Percentiles rank a stretch among this genome's conserved stretches.
These are phyloP conservation scores for Mortierella alpina DNA, from an alignment of 192 early-diverging fungal genomes.

Conservation along the genomic window DNA sequence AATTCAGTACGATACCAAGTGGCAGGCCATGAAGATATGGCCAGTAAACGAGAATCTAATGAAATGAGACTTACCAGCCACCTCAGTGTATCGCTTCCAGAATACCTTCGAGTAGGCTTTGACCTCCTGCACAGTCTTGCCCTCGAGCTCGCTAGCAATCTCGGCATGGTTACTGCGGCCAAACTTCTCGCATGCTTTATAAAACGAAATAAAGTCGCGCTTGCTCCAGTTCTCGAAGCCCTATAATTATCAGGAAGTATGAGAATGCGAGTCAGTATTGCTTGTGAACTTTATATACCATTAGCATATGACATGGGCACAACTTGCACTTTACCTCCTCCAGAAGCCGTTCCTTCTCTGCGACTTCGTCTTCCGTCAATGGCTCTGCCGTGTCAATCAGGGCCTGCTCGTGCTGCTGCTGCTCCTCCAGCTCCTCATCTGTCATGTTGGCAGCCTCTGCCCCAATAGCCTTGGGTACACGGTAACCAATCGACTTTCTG, in stretches of 20 bases:
- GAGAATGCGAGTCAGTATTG: not conserved
- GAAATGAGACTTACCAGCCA: constrained; percentile 61
- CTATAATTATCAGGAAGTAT: constrained; percentile 35
- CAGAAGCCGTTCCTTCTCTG: constrained; percentile 73
- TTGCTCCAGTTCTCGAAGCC: constrained; percentile 93
- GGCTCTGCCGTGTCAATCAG: constrained; percentile 89
- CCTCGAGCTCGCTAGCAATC: constrained; percentile 91
- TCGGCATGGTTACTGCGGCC: constrained; percentile 79
- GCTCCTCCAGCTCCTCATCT: constrained; percentile 67
- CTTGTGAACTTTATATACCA: not conserved
- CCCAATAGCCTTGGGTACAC: constrained; percentile 22
- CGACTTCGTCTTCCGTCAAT: constrained; percentile 88
- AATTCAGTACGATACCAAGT: not conserved
- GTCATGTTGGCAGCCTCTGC: constrained; percentile 56
- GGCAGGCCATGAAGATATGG: not conserved
- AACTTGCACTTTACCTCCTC: constrained; percentile 17
- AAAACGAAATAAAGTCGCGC: constrained; percentile 88
- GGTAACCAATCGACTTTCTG: constrained; percentile 54
- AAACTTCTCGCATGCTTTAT: constrained; percentile 86
- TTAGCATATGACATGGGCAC: not conserved
- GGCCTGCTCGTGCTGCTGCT: constrained; percentile 80
- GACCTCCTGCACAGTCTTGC: constrained; percentile 91
- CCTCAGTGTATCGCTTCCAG: constrained; percentile 89
- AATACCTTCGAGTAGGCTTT: constrained; percentile 87
- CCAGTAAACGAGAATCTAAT: not conserved